A percentile compares a stretch with the other conserved stretches of the same genome.
phyloP scores from a whole-genome alignment of 441 rosid genomes.

The Raphanus hybrid region DNA sequence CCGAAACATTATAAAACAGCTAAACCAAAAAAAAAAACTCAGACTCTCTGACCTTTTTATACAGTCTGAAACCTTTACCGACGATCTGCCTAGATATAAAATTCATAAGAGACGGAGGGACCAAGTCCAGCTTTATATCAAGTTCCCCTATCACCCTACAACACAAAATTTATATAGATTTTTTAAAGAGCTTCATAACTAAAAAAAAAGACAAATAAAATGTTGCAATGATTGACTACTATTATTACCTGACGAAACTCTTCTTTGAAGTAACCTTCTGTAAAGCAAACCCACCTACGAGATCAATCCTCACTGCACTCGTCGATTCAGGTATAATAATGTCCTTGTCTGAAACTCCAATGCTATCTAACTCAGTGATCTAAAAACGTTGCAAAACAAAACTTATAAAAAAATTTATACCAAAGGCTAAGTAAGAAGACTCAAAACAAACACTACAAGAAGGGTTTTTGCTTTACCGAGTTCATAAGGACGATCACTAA shows the following conservation, averaged over 20 bases:
- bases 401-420: neutral
- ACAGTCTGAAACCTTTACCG: slow-evolving; percentile 88
- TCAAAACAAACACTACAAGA: neutral
- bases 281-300: slow-evolving; percentile 87
- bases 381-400: slow-evolving; percentile 40
- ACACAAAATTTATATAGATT: slow-evolving; percentile 19
- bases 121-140: slow-evolving; percentile 91
- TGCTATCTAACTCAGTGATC: slow-evolving; percentile 72
- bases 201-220: neutral
- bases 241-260: slow-evolving; percentile 80
- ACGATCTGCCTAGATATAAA: slow-evolving; percentile 90
- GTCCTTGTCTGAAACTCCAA: slow-evolving; percentile 43
- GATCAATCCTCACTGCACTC: slow-evolving; percentile 81
- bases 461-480: slow-evolving; percentile 57
- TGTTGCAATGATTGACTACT: neutral
- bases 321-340: neutral
- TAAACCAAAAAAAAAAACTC: neutral
- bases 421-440: neutral
- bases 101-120: slow-evolving; percentile 91
- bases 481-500: slow-evolving; percentile 62
- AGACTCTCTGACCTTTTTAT: slow-evolving; percentile 68
- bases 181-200: slow-evolving; percentile 17
- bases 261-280: slow-evolving; percentile 81
- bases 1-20: neutral
- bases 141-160: slow-evolving; percentile 75